These are phyloP conservation scores for Neospermospora avenae DNA, from an alignment of 2,329 filamentous ascomycete genomes.

Conservation along the genomic window DNA sequence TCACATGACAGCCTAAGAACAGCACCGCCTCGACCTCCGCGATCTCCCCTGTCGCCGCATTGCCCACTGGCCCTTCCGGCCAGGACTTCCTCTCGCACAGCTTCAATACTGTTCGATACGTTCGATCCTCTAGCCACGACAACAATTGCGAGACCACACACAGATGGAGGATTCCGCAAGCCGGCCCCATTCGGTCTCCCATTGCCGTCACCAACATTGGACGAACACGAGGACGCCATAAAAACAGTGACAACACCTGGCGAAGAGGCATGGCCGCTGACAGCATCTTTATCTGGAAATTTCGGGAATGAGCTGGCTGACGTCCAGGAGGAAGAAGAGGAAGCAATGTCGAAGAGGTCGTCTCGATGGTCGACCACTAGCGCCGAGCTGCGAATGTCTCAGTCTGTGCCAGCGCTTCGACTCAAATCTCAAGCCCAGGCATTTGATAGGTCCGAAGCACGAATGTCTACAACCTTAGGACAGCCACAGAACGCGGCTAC, in stretches of 20 bases:
- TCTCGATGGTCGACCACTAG: slow-evolving; percentile 28
- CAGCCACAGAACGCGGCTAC: slow-evolving; percentile 10
- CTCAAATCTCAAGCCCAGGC: slow-evolving; percentile 41
- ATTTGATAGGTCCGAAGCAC: slow-evolving; percentile 28
- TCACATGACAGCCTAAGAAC: slow-evolving; percentile 37
- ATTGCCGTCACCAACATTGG: slow-evolving; percentile 20
- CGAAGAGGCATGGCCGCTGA: slow-evolving; percentile 45
- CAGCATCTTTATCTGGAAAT: slow-evolving; percentile 21
- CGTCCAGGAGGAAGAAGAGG: slow-evolving; percentile 63
- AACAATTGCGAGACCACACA: slow-evolving; percentile 43
- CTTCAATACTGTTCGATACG: slow-evolving; percentile 44
- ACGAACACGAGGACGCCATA: slow-evolving; percentile 32
- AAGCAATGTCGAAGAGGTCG: slow-evolving; percentile 26
- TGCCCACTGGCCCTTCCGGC: slow-evolving; percentile 47
- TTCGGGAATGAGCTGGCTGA: slow-evolving; percentile 46
- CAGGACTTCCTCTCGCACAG: slow-evolving; percentile 51
- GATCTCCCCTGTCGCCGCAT: slow-evolving; percentile 42
- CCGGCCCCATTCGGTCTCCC: slow-evolving; percentile 41
- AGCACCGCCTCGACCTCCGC: slow-evolving; percentile 48
- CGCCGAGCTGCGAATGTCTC: slow-evolving; percentile 30
- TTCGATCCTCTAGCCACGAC: slow-evolving; percentile 39
- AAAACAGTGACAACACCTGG: slow-evolving; percentile 44
- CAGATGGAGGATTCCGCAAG: slow-evolving; percentile 44
- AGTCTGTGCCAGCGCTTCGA: slow-evolving; percentile 34
- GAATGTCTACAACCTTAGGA: slow-evolving; percentile 21